phyloP scores from a whole-genome alignment of 176 grass and related monocot species.

The Avena eriantha region DNA sequence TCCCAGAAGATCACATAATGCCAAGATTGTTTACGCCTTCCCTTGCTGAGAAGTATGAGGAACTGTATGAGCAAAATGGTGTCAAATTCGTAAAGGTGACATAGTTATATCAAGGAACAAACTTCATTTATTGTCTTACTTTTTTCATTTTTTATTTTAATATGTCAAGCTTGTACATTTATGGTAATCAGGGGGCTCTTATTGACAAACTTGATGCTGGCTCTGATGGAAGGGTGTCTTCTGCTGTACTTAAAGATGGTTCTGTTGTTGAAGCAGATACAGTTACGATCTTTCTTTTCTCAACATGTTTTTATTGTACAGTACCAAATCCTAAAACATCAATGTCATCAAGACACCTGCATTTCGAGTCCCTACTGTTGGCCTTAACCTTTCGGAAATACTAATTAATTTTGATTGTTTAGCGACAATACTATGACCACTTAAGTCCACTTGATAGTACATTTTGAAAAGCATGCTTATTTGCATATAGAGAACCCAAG shows the following conservation, averaged over 20 bases:
- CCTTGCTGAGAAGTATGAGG: slow-evolving; percentile 87
- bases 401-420: neutral
- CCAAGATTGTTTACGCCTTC: slow-evolving; percentile 95
- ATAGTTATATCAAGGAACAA: slow-evolving; percentile 28
- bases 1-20: slow-evolving; percentile 88
- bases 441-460: slow-evolving; percentile 1
- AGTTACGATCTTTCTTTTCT: slow-evolving; percentile 48
- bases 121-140: slow-evolving; percentile 1
- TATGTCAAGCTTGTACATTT: slow-evolving; percentile 28
- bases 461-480: slow-evolving; percentile 8
- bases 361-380: neutral
- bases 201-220: slow-evolving; percentile 91
- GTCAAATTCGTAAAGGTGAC: slow-evolving; percentile 84
- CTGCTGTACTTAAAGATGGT: slow-evolving; percentile 90
- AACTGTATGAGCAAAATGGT: slow-evolving; percentile 82
- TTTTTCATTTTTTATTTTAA: neutral
- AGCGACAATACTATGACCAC: neutral
- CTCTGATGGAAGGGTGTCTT: slow-evolving; percentile 80
- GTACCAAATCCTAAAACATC: slow-evolving; percentile 12
- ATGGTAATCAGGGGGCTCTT: slow-evolving; percentile 51
- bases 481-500: neutral
- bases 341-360: neutral
- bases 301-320: slow-evolving; percentile 1
- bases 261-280: slow-evolving; percentile 83
- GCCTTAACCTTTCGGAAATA: neutral